A percentile compares a stretch with the other conserved stretches of the same genome.
Evolutionary conservation across 192 early-diverging fungal genomes (phyloP).

Genomic region (Backusella macrospora): DNA sequence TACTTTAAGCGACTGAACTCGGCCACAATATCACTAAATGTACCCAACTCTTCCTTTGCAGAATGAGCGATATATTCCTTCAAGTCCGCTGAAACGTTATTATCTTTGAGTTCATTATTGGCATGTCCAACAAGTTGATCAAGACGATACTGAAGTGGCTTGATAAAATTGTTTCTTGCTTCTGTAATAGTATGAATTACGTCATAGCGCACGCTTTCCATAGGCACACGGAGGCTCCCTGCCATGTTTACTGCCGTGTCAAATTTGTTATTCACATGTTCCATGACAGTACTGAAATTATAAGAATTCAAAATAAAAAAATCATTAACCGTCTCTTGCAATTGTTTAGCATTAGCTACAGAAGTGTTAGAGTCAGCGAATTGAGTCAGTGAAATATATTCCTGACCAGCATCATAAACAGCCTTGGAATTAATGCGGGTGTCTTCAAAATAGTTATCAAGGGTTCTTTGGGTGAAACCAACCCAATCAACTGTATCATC

Average conservation of each 20-base stretch:
- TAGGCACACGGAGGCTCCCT: slow-evolving; percentile 3
- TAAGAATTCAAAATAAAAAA: neutral
- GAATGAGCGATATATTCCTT: neutral
- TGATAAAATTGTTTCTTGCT: slow-evolving; percentile 6
- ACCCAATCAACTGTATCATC: slow-evolving; percentile 1
- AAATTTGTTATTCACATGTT: neutral
- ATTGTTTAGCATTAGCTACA: neutral
- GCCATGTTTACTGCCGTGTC: neutral
- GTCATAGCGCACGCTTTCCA: slow-evolving; percentile 17
- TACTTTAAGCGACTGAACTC: neutral
- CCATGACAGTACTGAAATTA: neutral
- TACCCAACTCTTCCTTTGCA: neutral
- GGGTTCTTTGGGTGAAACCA: neutral
- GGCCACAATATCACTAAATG: neutral
- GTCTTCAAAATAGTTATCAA: neutral
- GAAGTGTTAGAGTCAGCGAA: neutral
- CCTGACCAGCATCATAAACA: neutral
- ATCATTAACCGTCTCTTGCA: neutral
- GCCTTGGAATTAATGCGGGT: neutral
- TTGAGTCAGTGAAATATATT: neutral
- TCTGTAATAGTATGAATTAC: neutral
- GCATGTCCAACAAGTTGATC: neutral
- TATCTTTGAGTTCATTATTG: neutral
- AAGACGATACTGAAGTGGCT: neutral
- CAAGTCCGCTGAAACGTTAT: neutral